A percentile compares a stretch with the other conserved stretches of the same genome.
phyloP scores from a whole-genome alignment of 176 grass and related monocot species.

The Canna indica region DNA sequence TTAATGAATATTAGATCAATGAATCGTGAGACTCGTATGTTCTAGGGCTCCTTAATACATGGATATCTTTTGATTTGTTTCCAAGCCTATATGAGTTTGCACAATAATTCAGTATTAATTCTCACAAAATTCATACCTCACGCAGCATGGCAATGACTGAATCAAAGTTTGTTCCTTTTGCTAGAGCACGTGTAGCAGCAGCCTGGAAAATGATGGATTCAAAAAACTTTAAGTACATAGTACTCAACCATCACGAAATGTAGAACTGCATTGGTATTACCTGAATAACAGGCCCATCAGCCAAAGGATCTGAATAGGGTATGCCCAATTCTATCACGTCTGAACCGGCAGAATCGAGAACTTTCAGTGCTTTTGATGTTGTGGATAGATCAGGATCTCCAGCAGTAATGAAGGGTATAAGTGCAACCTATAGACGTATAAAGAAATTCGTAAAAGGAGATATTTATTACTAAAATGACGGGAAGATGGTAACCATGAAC shows the following conservation, averaged over 20 bases:
- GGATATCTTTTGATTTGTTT: too few species aligned
- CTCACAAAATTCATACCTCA: conserved; percentile 11
- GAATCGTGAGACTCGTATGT: too few species aligned
- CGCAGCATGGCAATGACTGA: conserved; percentile 15
- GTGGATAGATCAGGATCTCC: conserved; percentile 26
- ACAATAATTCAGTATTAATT: background rate
- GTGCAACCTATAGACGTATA: conserved; percentile 1
- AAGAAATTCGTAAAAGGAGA: background rate
- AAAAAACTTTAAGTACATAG: background rate
- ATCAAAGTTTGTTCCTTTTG: background rate
- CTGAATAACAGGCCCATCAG: conserved; percentile 27
- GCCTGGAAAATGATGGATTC: conserved; percentile 3
- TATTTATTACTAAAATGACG: background rate
- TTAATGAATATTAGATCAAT: too few species aligned
- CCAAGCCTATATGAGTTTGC: too few species aligned
- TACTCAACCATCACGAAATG: background rate
- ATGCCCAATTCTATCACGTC: conserved; percentile 26
- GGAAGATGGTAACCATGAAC: background rate
- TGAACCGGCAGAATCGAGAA: conserved; percentile 15
- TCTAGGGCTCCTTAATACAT: too few species aligned
- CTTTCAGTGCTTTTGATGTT: conserved; percentile 16
- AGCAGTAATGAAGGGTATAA: conserved; percentile 24
- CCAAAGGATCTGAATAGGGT: conserved; percentile 18
- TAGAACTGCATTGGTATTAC: conserved; percentile 4
- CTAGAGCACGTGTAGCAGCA: conserved; percentile 6